Base-by-base conservation (phyloP, 495 filamentous ascomycete species). In the Ascodesmis nigricans region DNA sequence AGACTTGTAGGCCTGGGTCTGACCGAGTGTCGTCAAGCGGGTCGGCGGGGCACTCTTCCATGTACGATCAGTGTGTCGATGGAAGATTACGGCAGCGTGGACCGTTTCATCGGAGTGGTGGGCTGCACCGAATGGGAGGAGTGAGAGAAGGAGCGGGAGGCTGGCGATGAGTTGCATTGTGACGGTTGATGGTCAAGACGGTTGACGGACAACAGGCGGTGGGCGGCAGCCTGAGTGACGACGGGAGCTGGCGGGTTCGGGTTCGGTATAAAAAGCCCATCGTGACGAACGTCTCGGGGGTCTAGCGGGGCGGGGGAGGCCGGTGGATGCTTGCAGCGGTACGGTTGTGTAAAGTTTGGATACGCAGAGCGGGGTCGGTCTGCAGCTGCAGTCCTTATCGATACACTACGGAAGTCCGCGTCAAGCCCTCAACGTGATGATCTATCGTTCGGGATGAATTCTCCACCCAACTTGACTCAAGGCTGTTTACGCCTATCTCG, bases 61-160 rank as follows among this genome's bases (percentile, higher is more conserved):
- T 0, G 73, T 76, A 14, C 69, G 69, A 38, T 83, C 78, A 29
- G 79, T 79, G 42, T 80, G 63, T 8, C 73, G 63, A 24, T 66
- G 69, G 58, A 75, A 81, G 43, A 78, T 66, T 33, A 77, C 76
- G 16, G 69, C 60, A 24, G 65, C 70, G 51, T 73, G 72, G 17
- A 77, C 58, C 10, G 63, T 73, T 53, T 74, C 69, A 11, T n/a
- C n/a, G n/a, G n/a, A n/a, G n/a, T n/a, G n/a, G 20, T 14, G 3
- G 16, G 20, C 20, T 11, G 11, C 5, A 14, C 20, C 10, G 24
- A 27, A 4, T 5, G 10, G 31, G 21, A 7, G 5, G 22, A 24
- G 19, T 21, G 16, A 23, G 32, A 19, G 13, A 21, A 8, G 23
- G 9, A 19, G 32, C 16, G 13, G 4, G 31, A 25, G 21, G 13